Conservation (phyloP, 116 monocot genomes). For the Cymodocea nodosa region DNA sequence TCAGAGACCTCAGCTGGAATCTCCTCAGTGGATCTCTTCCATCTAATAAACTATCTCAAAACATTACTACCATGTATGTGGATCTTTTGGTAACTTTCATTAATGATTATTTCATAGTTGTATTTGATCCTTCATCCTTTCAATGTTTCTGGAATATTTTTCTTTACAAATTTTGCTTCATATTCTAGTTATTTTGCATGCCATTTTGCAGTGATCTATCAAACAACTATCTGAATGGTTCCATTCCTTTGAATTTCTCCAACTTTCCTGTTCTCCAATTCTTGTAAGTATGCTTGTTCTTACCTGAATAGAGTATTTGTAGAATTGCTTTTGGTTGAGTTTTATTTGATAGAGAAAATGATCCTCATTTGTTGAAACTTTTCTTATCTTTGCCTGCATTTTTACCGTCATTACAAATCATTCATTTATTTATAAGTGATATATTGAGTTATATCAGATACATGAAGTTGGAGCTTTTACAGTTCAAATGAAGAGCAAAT, state of each 20-base stretch:
- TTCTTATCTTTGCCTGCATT: too few relatives aligned
- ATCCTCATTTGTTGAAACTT: too few relatives aligned
- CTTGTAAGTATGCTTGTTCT: constrained; percentile 41
- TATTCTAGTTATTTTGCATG: background rate
- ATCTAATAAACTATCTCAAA: constrained; percentile 36
- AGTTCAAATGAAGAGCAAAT: too few relatives aligned
- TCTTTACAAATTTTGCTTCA: background rate
- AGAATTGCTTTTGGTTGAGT: background rate
- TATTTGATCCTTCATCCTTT: background rate
- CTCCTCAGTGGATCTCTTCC: constrained; percentile 59
- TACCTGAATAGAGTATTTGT: background rate
- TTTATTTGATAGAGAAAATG: too few relatives aligned
- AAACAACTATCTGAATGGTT: constrained; percentile 55
- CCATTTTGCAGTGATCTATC: constrained; percentile 70
- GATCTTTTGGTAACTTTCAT: background rate
- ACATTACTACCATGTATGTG: constrained; percentile 84
- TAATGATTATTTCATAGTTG: background rate
- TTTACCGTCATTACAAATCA: too few relatives aligned
- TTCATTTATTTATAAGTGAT: too few relatives aligned
- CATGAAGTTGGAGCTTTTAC: too few relatives aligned
- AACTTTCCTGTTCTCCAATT: constrained; percentile 68
- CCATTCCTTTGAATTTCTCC: constrained; percentile 77
- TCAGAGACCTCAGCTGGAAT: constrained; percentile 90
- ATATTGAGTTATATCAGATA: too few relatives aligned
- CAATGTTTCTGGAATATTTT: background rate